Evolutionary conservation across 371 early-diverging fungal genomes (phyloP).

Genomic region (Mucor circinelloides): DNA sequence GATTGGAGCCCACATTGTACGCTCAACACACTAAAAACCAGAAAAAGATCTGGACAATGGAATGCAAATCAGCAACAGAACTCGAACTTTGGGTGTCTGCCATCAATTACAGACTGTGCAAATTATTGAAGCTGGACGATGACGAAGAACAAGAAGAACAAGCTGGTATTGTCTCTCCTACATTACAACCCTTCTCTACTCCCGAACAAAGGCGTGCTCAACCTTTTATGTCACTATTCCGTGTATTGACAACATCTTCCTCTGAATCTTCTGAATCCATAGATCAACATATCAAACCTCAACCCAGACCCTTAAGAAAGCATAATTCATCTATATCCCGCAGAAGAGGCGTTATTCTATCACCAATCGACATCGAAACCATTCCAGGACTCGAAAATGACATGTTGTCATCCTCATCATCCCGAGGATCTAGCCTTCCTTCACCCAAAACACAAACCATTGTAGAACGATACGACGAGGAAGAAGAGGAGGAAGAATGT

Average conservation of each 20-base stretch:
- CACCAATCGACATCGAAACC: conserved; percentile 12
- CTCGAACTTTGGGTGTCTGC: conserved; percentile 28
- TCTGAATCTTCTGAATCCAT: not conserved
- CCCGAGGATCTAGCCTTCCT: not conserved
- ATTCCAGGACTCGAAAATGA: conserved; percentile 18
- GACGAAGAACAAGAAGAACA: not conserved
- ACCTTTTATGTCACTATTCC: conserved; percentile 4
- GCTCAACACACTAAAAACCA: not conserved
- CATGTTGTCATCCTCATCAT: conserved; percentile 14
- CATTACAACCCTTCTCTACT: conserved; percentile 14
- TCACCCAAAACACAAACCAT: not conserved
- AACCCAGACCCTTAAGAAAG: not conserved
- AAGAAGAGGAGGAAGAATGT: not conserved
- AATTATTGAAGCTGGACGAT: not conserved
- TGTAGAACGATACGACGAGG: not conserved
- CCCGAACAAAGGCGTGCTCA: conserved; percentile 16
- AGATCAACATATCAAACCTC: not conserved
- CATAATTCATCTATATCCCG: conserved; percentile 16
- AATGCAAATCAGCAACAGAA: conserved; percentile 30
- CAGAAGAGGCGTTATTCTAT: conserved; percentile 26
- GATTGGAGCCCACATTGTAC: conserved; percentile 28
- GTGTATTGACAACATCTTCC: not conserved
- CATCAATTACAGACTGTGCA: conserved; percentile 16
- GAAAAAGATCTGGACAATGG: conserved; percentile 27
- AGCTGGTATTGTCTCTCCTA: conserved; percentile 3